phyloP scores from a whole-genome alignment of 2,329 filamentous ascomycete species.

The Colletotrichum tanaceti region DNA sequence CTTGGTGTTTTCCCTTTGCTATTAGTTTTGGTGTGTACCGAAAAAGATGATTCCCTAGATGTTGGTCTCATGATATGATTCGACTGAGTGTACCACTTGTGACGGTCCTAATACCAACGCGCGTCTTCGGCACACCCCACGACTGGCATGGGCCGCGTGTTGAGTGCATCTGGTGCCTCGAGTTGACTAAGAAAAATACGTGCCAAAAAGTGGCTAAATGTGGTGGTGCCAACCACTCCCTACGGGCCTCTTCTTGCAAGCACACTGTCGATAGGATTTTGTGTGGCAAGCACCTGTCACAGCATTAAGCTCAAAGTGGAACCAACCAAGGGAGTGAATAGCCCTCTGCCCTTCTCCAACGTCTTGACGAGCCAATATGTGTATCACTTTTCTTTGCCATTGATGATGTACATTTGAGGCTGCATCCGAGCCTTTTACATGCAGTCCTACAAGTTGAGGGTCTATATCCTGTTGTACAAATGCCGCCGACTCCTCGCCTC shows the following conservation, averaged over 20 bases:
- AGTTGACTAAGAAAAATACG: no score
- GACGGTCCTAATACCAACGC: neutral
- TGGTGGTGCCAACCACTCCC: no score
- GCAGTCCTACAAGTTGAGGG: constrained; percentile 31
- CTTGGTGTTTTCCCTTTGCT: constrained; percentile 45
- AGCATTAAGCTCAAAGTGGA: neutral
- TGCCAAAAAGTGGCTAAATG: no score
- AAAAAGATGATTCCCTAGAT: constrained; percentile 35
- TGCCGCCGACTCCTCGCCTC: constrained; percentile 8
- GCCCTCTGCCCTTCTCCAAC: no score
- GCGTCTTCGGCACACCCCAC: no score
- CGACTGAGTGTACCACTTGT: neutral
- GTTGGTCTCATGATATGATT: neutral
- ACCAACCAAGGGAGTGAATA: neutral
- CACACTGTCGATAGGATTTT: no score
- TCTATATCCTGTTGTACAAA: constrained; percentile 41
- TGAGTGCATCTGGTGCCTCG: no score
- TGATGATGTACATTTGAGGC: constrained; percentile 37
- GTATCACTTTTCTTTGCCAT: constrained; percentile 17
- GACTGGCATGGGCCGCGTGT: no score
- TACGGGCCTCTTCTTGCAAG: no score
- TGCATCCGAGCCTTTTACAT: constrained; percentile 29
- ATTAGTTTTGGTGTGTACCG: constrained; percentile 37
- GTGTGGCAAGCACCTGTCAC: neutral
- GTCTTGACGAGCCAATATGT: neutral